phyloP scores from a whole-genome alignment of 2,329 filamentous ascomycete species.

The Aspergillus proliferans region DNA sequence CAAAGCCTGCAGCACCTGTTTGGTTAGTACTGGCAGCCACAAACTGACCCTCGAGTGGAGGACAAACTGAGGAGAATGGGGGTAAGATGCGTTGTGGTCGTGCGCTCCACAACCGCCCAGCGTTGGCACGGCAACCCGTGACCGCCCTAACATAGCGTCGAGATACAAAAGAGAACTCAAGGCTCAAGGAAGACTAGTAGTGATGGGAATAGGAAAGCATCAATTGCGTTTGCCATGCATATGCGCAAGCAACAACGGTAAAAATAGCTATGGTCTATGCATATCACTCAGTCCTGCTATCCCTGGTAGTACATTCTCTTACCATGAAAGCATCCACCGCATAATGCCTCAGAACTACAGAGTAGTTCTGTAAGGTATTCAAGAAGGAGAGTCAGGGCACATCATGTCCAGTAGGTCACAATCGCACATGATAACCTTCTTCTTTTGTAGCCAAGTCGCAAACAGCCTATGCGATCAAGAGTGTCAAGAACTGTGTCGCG shows the following conservation, averaged over 20 bases:
- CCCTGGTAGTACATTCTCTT: not conserved
- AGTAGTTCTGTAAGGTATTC: too few species aligned
- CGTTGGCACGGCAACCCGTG: conserved; percentile 22
- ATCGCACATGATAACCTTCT: too few species aligned
- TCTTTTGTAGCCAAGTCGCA: too few species aligned
- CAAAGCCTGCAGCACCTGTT: not conserved
- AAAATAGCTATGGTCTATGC: not conserved
- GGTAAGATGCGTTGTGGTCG: conserved; percentile 8
- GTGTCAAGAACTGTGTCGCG: too few species aligned
- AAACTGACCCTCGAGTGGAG: not conserved
- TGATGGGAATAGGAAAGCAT: not conserved
- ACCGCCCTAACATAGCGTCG: not conserved
- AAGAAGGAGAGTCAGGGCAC: too few species aligned
- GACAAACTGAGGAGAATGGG: not conserved
- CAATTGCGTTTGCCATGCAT: not conserved
- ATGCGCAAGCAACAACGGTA: not conserved
- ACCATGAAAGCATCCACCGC: not conserved
- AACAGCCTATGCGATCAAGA: too few species aligned
- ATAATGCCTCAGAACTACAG: not conserved
- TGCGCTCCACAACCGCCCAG: conserved; percentile 9
- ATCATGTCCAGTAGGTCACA: too few species aligned
- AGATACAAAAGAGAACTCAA: not conserved
- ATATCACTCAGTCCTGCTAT: not conserved
- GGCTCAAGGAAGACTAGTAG: not conserved
- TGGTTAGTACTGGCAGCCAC: not conserved